phyloP scores from a whole-genome alignment of 371 early-diverging fungal genomes.

The Chytridiales sp. region DNA sequence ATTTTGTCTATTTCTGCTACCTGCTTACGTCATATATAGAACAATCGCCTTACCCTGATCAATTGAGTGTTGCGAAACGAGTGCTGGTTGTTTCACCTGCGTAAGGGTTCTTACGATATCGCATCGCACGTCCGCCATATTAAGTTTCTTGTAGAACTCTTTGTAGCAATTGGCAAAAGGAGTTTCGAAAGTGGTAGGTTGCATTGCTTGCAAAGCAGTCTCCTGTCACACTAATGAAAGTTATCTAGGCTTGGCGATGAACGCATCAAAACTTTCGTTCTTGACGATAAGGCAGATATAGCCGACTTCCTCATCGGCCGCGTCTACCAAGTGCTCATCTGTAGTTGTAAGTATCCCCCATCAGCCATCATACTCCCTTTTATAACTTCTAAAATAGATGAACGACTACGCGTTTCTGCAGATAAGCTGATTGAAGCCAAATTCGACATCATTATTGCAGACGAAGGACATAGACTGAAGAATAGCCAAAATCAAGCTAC shows the following conservation, averaged over 20 bases:
- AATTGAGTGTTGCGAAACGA: constrained; percentile 17
- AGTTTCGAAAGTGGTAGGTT: constrained; percentile 59
- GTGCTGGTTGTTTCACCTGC: constrained; percentile 67
- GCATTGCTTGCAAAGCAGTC: not conserved
- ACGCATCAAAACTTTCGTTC: constrained; percentile 45
- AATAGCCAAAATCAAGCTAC: constrained; percentile 56
- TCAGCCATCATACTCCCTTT: not conserved
- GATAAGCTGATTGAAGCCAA: constrained; percentile 34
- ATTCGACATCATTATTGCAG: constrained; percentile 53
- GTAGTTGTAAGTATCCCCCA: constrained; percentile 35
- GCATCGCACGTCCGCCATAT: too few relatives aligned
- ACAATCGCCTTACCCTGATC: constrained; percentile 8
- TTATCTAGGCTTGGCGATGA: constrained; percentile 53
- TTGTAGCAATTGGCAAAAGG: constrained; percentile 60
- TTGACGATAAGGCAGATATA: constrained; percentile 47
- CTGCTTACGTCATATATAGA: not conserved
- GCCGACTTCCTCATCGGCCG: constrained; percentile 51
- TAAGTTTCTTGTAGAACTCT: constrained; percentile 31
- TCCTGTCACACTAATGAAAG: not conserved
- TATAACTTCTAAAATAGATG: not conserved
- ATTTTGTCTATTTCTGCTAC: constrained; percentile 1
- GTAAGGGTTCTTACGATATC: constrained; percentile 5
- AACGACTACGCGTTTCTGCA: constrained; percentile 14
- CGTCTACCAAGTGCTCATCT: constrained; percentile 54
- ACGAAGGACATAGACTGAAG: constrained; percentile 66